Evolutionary conservation across 257 asterid species (phyloP).

Genomic region (Solanum pennellii): DNA sequence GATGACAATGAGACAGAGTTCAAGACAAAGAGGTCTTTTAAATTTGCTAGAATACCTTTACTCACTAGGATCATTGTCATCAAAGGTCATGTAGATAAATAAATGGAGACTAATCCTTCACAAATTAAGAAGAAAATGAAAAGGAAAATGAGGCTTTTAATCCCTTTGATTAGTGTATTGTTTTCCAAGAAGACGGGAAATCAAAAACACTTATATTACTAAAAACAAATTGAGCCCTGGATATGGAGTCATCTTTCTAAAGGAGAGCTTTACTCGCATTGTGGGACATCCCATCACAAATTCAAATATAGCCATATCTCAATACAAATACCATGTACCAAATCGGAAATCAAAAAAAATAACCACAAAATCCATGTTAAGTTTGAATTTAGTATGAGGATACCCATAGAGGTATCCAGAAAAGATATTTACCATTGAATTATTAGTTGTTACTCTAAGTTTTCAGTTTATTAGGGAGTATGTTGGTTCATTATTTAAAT

Average conservation of each 20-base stretch:
- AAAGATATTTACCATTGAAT: background rate
- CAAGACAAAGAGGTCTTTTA: constrained; percentile 57
- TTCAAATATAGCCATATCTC: background rate
- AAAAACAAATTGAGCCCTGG: background rate
- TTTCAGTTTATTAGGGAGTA: background rate
- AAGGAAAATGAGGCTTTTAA: constrained; percentile 34
- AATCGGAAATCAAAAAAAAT: background rate
- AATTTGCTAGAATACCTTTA: constrained; percentile 63
- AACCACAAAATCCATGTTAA: background rate
- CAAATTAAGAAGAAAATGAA: constrained; percentile 25
- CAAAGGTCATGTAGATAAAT: background rate
- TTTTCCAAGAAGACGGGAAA: constrained; percentile 36
- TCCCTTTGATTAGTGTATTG: constrained; percentile 46
- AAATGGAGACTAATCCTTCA: constrained; percentile 5
- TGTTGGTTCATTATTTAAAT: background rate
- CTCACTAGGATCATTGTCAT: constrained; percentile 30
- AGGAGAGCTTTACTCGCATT: background rate
- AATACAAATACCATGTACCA: background rate
- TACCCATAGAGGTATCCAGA: background rate
- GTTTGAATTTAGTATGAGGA: background rate
- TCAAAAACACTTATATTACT: background rate
- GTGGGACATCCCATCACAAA: background rate
- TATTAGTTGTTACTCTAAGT: background rate
- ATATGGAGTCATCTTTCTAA: background rate
- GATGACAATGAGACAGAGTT: background rate